Percentiles rank a stretch among this genome's conserved stretches.
Conservation (phyloP, 768 basidiomycete genomes). For the Boletus reticulatus region DNA sequence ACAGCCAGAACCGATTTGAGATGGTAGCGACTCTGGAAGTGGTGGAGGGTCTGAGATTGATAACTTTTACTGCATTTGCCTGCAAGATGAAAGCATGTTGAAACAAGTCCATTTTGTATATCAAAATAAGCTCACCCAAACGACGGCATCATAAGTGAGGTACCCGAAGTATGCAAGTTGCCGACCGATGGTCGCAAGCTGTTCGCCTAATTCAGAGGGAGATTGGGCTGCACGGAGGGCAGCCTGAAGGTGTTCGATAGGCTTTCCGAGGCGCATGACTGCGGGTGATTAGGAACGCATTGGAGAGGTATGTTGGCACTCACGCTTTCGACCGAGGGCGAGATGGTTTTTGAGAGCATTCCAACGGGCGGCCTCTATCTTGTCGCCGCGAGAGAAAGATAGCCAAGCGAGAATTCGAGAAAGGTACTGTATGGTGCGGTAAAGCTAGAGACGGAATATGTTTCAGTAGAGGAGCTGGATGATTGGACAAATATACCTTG, state of each 20-base stretch:
- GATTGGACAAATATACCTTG: conserved; percentile 54
- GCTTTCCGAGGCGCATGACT: conserved; percentile 95
- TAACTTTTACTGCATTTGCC: conserved; percentile 68
- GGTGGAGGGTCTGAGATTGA: conserved; percentile 57
- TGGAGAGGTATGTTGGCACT: neutral
- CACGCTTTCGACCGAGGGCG: conserved; percentile 83
- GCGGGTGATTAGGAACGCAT: conserved; percentile 1
- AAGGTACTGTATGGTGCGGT: conserved; percentile 89
- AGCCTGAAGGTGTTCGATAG: conserved; percentile 89
- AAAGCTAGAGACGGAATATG: conserved; percentile 52
- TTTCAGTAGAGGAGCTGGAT: neutral
- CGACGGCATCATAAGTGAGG: conserved; percentile 74
- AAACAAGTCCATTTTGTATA: neutral
- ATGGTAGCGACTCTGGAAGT: conserved; percentile 58
- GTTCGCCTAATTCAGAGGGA: conserved; percentile 59
- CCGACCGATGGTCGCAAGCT: conserved; percentile 73
- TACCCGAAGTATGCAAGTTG: conserved; percentile 91
- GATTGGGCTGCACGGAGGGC: conserved; percentile 70
- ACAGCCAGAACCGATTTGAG: conserved; percentile 84
- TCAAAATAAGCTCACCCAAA: conserved; percentile 63
- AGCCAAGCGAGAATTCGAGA: conserved; percentile 88
- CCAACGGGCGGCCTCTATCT: conserved; percentile 72
- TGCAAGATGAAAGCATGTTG: conserved; percentile 23
- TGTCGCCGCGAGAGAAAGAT: conserved; percentile 65
- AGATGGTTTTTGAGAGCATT: conserved; percentile 84